Percentiles rank a stretch among this genome's conserved stretches.
phyloP scores from a whole-genome alignment of 140 eudicot species.

The Artemisia princeps region DNA sequence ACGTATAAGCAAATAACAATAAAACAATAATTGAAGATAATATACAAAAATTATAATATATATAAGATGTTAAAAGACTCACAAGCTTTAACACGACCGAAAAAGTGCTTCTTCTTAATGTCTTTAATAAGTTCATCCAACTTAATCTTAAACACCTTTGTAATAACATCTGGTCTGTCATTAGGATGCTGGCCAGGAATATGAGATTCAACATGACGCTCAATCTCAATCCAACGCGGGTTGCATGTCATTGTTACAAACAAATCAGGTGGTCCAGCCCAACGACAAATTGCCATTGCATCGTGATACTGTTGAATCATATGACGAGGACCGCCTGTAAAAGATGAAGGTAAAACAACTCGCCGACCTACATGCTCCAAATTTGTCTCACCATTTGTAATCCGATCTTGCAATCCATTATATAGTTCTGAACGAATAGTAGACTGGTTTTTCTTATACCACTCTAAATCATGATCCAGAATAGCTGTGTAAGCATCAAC shows the following conservation, averaged over 20 bases:
- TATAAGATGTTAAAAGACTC: neutral
- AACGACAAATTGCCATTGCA: neutral
- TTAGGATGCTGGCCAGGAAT: neutral
- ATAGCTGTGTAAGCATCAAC: too few relatives aligned
- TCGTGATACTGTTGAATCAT: neutral
- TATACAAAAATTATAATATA: too few relatives aligned
- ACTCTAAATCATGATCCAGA: neutral
- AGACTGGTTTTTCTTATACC: too few relatives aligned
- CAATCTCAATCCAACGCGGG: neutral
- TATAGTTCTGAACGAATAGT: neutral
- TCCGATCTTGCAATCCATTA: neutral
- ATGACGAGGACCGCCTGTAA: neutral
- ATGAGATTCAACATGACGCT: neutral
- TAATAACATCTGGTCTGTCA: neutral
- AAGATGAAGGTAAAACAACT: neutral
- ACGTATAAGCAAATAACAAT: too few relatives aligned
- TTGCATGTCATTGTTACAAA: neutral
- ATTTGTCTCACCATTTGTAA: neutral
- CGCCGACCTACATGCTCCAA: neutral
- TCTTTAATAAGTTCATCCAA: constrained; percentile 2
- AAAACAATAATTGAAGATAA: too few relatives aligned
- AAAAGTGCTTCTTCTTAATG: neutral
- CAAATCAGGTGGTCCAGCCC: neutral
- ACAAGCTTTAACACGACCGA: neutral
- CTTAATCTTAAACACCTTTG: neutral